Conservation (phyloP, 371 early-diverging fungal genomes). For the Zychaea mexicana region DNA sequence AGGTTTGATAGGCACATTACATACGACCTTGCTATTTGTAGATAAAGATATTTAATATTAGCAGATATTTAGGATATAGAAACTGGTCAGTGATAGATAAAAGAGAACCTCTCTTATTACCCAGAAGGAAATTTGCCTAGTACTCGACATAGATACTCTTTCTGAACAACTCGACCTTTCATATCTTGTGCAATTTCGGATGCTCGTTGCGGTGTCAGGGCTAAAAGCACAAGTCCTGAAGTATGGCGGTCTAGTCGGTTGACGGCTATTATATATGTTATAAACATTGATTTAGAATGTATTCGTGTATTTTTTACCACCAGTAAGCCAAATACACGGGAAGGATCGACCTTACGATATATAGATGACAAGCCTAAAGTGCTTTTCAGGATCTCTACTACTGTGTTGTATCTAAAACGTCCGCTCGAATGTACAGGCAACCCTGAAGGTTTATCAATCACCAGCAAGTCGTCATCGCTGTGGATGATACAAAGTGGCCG, state of each 20-base stretch:
- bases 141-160: constrained; percentile 88
- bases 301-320: too few species aligned
- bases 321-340: not conserved
- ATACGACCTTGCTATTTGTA: constrained; percentile 58
- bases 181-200: constrained; percentile 63
- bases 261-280: constrained; percentile 12
- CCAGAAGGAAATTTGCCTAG: constrained; percentile 80
- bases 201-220: constrained; percentile 59
- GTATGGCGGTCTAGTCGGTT: constrained; percentile 93
- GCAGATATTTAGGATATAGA: too few species aligned
- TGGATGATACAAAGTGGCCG: not conserved
- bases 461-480: constrained; percentile 50
- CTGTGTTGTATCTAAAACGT: constrained; percentile 79
- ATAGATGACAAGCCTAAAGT: constrained; percentile 65
- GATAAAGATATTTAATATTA: too few species aligned
- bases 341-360: not conserved
- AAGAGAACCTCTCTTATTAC: too few species aligned
- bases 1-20: constrained; percentile 81
- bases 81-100: too few species aligned
- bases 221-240: constrained; percentile 86
- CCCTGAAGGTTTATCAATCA: constrained; percentile 89
- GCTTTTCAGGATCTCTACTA: constrained; percentile 75
- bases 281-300: too few species aligned
- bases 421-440: constrained; percentile 87
- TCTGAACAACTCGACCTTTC: constrained; percentile 64